phyloP scores from a whole-genome alignment of 352 stramenopile genomes.

The Phytopythium boreale region DNA sequence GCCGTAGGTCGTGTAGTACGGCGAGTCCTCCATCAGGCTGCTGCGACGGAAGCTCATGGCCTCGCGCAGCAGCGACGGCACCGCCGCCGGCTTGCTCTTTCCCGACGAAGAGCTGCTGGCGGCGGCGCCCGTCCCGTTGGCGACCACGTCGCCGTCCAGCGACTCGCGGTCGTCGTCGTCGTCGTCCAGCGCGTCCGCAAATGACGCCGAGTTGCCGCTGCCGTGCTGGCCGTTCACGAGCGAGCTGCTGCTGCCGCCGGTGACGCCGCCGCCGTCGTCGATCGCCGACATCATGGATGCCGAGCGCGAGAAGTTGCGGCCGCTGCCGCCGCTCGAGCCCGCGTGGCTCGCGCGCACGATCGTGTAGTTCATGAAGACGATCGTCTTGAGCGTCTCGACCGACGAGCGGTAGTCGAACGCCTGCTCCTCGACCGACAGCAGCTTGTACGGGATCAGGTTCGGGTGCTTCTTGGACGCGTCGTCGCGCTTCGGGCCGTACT shows the following conservation, averaged over 20 bases:
- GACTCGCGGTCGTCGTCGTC: slow-evolving; percentile 5
- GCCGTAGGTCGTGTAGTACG: slow-evolving; percentile 72
- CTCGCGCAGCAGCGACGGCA: slow-evolving; percentile 62
- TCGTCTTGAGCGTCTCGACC: slow-evolving; percentile 88
- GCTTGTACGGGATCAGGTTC: slow-evolving; percentile 81
- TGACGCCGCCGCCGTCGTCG: slow-evolving; percentile 16
- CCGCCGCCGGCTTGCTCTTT: slow-evolving; percentile 28
- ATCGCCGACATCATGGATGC: slow-evolving; percentile 62
- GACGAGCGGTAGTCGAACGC: slow-evolving; percentile 84
- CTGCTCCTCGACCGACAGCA: slow-evolving; percentile 78
- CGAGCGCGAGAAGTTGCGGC: slow-evolving; percentile 65
- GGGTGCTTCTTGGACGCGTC: slow-evolving; percentile 73
- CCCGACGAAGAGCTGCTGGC: slow-evolving; percentile 7
- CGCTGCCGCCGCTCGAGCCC: slow-evolving; percentile 33
- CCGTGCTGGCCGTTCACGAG: slow-evolving; percentile 21
- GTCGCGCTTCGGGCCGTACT: slow-evolving; percentile 65
- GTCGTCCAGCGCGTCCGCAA: slow-evolving; percentile 5
- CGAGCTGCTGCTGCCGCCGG: slow-evolving; percentile 21
- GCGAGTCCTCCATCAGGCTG: slow-evolving; percentile 76
- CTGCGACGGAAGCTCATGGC: slow-evolving; percentile 76
- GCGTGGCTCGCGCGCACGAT: slow-evolving; percentile 54
- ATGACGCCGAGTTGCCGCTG: slow-evolving; percentile 7
- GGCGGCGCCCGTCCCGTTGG: not conserved
- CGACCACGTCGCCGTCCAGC: not conserved
- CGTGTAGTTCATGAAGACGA: slow-evolving; percentile 87